Evolutionary conservation across 1,284 basidiomycete genomes (phyloP), one percentile per base, ranked within the genome.

Genomic region (Coniophora puteana): DNA sequence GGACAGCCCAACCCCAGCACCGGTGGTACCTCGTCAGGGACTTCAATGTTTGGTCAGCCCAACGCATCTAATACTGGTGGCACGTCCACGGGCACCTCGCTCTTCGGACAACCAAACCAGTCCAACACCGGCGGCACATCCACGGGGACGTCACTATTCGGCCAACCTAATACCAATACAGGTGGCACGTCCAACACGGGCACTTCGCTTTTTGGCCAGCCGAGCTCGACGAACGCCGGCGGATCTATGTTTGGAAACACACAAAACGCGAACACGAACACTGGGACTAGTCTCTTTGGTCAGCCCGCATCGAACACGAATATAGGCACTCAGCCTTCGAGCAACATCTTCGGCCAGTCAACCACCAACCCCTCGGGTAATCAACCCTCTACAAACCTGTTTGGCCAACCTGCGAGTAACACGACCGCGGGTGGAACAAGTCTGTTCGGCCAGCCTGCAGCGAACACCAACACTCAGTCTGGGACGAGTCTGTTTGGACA

Each of bases 231-330:
- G 24, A 64, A 58, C 39, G 48, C 58, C 2, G 20, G 51, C 25
- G 53, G 52, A 31, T 52, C 56, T 10, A 48, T 59, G 28, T 66
- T 69, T 60, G 61, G 63, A 12, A 34, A 42, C 25, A 53, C 54
- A 40, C 60, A 58, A 23, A 59, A 51, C 44, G 38, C 23, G 45
- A 21, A 33, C 28, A n/a, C n/a, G n/a, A n/a, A n/a, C n/a, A n/a
- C n/a, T n/a, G n/a, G n/a, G n/a, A 51, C 58, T 2, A 55, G 60
- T 27, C 33, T 65, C 12, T 71, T 72, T 42, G 62, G 59, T 24
- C 59, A 63, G 41, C 45, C 59, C 23, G 38, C 43, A 29, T 45
- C 45, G 30, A 50, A 46, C 24, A 38, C 51, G 27, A 37, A 46
- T 30, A n/a, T n/a, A n/a, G n/a, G n/a, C n/a, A 33, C 48, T 46